Conservation (phyloP, 2,329 filamentous ascomycete genomes). For the Mycosphaerella sp. region DNA sequence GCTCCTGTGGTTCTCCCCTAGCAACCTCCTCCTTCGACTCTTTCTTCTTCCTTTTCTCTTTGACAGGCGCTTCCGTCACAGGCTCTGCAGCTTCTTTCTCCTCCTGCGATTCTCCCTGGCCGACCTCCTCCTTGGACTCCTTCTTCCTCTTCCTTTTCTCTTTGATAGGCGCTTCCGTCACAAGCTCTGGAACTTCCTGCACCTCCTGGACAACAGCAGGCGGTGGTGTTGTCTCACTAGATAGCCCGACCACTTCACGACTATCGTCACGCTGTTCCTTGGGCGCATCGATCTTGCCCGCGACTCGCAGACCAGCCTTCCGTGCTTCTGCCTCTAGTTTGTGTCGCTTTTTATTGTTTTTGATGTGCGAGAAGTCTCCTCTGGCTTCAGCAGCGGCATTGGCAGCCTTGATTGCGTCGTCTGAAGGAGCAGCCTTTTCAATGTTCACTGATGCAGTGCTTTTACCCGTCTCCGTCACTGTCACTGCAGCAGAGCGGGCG, state of each 20-base stretch:
- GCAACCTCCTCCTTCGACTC: background rate
- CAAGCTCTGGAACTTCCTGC: background rate
- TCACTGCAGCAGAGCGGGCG: background rate
- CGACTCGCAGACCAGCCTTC: constrained; percentile 17
- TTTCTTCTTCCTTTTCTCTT: constrained; percentile 5
- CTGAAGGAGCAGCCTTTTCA: background rate
- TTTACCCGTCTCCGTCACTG: background rate
- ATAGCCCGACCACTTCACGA: background rate
- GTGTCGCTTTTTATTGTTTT: constrained; percentile 30
- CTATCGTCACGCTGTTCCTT: constrained; percentile 8
- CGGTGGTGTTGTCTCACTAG: background rate
- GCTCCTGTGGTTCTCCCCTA: background rate
- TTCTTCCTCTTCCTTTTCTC: constrained; percentile 6
- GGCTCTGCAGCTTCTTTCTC: background rate
- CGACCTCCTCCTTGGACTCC: background rate
- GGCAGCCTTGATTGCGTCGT: constrained; percentile 12
- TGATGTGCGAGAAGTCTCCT: constrained; percentile 29
- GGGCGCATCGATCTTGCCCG: constrained; percentile 16
- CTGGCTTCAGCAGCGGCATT: constrained; percentile 4
- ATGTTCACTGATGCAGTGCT: background rate
- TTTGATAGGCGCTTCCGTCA: background rate
- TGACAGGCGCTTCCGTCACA: background rate
- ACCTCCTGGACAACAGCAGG: background rate
- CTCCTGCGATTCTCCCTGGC: background rate
- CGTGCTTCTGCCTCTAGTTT: constrained; percentile 33